Evolutionary conservation across 495 filamentous ascomycete genomes (phyloP).

Genomic region (Xylaria acuta): DNA sequence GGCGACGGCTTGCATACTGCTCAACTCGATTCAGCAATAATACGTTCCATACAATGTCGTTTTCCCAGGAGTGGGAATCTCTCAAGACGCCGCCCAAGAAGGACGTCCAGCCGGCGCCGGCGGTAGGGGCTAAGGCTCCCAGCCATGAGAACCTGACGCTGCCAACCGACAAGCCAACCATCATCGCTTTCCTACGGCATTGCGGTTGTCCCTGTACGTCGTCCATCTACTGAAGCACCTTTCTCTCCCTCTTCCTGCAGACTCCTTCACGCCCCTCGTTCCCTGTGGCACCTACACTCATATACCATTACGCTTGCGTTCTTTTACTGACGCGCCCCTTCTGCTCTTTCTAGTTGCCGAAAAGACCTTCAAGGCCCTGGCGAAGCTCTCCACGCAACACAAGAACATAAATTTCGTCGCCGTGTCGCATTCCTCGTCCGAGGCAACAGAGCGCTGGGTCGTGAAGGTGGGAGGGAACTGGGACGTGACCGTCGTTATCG

Average conservation of each 20-base stretch:
- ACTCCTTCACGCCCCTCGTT: neutral
- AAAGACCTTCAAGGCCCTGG: constrained; percentile 59
- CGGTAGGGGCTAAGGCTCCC: constrained; percentile 57
- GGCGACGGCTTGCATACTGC: neutral
- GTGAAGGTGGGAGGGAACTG: constrained; percentile 57
- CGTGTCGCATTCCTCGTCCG: constrained; percentile 60
- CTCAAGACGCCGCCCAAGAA: constrained; percentile 41
- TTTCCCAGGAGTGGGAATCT: constrained; percentile 36
- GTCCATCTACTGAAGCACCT: neutral
- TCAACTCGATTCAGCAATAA: neutral
- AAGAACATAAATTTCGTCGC: constrained; percentile 61
- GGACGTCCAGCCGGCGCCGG: constrained; percentile 45
- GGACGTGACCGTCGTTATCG: constrained; percentile 60
- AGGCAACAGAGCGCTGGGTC: constrained; percentile 61
- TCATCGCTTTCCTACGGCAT: constrained; percentile 66
- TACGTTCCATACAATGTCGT: constrained; percentile 19
- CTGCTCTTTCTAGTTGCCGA: constrained; percentile 55
- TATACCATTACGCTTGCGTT: neutral
- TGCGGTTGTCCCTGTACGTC: constrained; percentile 66
- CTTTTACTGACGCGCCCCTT: neutral
- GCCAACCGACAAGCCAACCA: constrained; percentile 52
- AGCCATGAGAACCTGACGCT: constrained; percentile 50
- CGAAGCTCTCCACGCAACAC: constrained; percentile 51
- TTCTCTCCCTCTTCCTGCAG: neutral
- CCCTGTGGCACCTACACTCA: neutral